Evolutionary conservation across 2,329 filamentous ascomycete species (phyloP), one percentile per base, ranked within the genome.

Genomic region (Diplodia seriata): DNA sequence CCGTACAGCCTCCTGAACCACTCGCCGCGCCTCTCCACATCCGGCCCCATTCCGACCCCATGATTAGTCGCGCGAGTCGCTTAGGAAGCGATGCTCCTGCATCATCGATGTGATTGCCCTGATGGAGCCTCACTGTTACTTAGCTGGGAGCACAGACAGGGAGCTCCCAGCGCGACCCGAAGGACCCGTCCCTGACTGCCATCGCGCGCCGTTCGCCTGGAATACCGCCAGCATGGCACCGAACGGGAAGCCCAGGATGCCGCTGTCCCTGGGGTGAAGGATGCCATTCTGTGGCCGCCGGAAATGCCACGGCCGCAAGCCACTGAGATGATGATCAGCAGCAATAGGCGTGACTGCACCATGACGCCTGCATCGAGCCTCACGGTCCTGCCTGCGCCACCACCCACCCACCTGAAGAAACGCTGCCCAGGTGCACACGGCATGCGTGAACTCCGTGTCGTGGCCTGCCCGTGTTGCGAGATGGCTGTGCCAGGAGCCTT

Each of bases 261-360:
- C 29, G 43, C 18, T 20, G 40, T 20, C 40, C 26, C 23, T 7
- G 5, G 26, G 20, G 14, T 23, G 11, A 20, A 31, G 38, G 14
- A 12, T 36, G 56, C 14, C 9, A 33, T 23, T 20, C 43, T 20
- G 7, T 23, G 11, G 8, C 18, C 12, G 26, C 31, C 57, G 57
- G 57, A 5, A 23, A 50, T 51, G 59, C 12, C 59, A 51, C 59
- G 43, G 47, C 43, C n/a, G 12, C 59, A 63, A 23, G 47, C 29
- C 47, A 33, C 59, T 50, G 43, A 63, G 59, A 63, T 63, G 26
- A 51, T 29, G 59, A 63, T 63, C 59, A 51, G 43, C 59, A 63
- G 43, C 43, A 62, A 62, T 50, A 50, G 26, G 4, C 26, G 4
- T 47, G 43, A 3, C n/a, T 47, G 18, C 29, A 26, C 59, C n/a